phyloP scores from a whole-genome alignment of 2,329 filamentous ascomycete species.

The Ascomycota sp. region DNA sequence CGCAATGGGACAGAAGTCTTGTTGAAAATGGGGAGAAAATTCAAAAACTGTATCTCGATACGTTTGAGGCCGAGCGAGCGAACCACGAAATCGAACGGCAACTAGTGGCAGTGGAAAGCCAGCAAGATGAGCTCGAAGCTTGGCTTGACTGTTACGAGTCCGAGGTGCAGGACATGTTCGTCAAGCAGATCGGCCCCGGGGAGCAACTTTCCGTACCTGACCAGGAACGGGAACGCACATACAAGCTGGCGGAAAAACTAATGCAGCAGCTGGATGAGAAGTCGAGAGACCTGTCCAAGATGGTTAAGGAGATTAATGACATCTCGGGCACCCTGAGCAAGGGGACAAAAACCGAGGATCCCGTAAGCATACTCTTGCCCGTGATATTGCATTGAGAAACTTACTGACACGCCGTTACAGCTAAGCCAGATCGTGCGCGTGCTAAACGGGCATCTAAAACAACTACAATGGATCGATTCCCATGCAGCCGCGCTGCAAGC shows the following conservation, averaged over 20 bases:
- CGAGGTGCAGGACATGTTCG: constrained; percentile 77
- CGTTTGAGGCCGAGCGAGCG: constrained; percentile 82
- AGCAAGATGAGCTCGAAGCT: constrained; percentile 73
- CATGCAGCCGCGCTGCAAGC: constrained; percentile 63
- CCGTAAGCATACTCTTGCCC: constrained; percentile 41
- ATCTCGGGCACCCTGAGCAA: constrained; percentile 81
- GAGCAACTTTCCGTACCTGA: constrained; percentile 74
- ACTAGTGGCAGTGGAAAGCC: constrained; percentile 69
- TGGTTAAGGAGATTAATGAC: constrained; percentile 96
- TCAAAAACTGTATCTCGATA: constrained; percentile 75
- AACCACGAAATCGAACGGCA: constrained; percentile 89
- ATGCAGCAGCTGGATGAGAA: constrained; percentile 83
- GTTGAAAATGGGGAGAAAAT: constrained; percentile 94
- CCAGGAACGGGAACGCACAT: constrained; percentile 86
- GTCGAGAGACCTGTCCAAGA: constrained; percentile 77
- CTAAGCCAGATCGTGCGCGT: constrained; percentile 90
- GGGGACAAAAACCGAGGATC: constrained; percentile 71
- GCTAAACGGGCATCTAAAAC: constrained; percentile 77
- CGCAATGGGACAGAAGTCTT: constrained; percentile 76
- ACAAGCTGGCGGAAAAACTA: constrained; percentile 86
- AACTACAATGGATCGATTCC: constrained; percentile 83
- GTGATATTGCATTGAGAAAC: constrained; percentile 2
- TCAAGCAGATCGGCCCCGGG: constrained; percentile 52
- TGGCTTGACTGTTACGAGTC: constrained; percentile 84
- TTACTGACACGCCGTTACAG: constrained; percentile 22